Conservation (phyloP, 2,329 filamentous ascomycete genomes). For the Tolypocladium pustulatum region DNA sequence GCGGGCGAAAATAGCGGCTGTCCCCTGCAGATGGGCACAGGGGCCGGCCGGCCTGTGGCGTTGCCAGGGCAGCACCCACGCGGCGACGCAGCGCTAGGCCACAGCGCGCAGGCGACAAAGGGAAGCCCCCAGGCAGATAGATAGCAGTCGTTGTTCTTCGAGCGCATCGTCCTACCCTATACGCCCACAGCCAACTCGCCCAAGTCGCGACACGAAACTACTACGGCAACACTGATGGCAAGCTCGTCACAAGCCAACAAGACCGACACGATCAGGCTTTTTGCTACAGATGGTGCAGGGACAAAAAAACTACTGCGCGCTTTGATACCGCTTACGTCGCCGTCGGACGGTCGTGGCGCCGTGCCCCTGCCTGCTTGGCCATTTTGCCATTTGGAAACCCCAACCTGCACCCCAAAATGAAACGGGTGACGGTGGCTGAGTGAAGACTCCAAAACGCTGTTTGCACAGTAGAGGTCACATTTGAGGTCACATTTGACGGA, state of each 20-base stretch:
- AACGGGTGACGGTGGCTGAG: not conserved
- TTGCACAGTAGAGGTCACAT: not conserved
- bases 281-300: not conserved
- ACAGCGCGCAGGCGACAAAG: not conserved
- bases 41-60: not conserved
- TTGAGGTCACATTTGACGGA: too few relatives aligned
- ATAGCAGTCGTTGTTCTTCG: too few relatives aligned
- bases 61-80: not conserved
- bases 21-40: not conserved
- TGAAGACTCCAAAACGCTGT: not conserved
- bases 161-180: not conserved
- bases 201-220: not conserved
- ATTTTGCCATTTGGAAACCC: not conserved
- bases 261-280: not conserved
- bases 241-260: not conserved
- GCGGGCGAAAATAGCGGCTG: not conserved
- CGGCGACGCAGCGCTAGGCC: not conserved
- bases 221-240: too few relatives aligned
- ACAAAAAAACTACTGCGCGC: not conserved
- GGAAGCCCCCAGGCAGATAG: too few relatives aligned
- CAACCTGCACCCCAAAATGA: not conserved
- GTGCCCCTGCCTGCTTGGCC: not conserved
- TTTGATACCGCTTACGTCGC: not conserved
- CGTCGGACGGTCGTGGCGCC: not conserved
- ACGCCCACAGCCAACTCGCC: not conserved